phyloP scores from a whole-genome alignment of 23 red algal genomes.

The Chondrus crispus region DNA sequence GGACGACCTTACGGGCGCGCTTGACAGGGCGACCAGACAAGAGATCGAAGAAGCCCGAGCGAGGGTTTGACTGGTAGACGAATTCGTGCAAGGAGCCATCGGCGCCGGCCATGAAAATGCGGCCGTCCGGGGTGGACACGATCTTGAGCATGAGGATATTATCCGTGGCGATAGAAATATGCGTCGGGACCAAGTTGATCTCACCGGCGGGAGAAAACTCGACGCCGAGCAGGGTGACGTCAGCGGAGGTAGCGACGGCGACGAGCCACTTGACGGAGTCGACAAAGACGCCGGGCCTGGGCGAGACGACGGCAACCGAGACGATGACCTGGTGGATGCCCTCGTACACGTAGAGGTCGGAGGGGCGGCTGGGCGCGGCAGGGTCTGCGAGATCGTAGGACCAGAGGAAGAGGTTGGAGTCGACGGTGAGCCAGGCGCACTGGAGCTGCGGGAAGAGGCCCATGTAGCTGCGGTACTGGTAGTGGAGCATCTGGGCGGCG shows the following conservation, averaged over 20 bases:
- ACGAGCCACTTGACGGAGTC: conserved; percentile 77
- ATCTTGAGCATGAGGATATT: conserved; percentile 80
- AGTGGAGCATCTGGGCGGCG: conserved; percentile 57
- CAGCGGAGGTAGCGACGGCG: conserved; percentile 71
- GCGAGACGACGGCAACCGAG: conserved; percentile 67
- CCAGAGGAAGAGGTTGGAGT: conserved; percentile 88
- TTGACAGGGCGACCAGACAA: conserved; percentile 42
- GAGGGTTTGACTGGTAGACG: conserved; percentile 46
- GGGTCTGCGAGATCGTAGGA: conserved; percentile 30
- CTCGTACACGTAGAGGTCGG: conserved; percentile 81
- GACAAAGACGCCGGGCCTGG: conserved; percentile 74
- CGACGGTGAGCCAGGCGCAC: conserved; percentile 84
- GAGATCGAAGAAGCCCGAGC: conserved; percentile 19
- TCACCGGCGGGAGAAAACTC: conserved; percentile 39
- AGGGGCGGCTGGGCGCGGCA: background rate
- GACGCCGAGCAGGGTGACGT: conserved; percentile 80
- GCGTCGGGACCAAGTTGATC: conserved; percentile 66
- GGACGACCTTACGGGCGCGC: conserved; percentile 36
- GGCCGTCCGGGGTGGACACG: conserved; percentile 53
- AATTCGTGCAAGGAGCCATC: conserved; percentile 88
- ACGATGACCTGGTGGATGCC: conserved; percentile 81
- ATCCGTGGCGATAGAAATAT: conserved; percentile 79
- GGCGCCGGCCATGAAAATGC: conserved; percentile 85
- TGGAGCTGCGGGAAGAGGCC: conserved; percentile 82
- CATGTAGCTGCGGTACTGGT: conserved; percentile 86